Base-by-base conservation (phyloP, 768 basidiomycete genomes). In the Calvatia gigantea region DNA sequence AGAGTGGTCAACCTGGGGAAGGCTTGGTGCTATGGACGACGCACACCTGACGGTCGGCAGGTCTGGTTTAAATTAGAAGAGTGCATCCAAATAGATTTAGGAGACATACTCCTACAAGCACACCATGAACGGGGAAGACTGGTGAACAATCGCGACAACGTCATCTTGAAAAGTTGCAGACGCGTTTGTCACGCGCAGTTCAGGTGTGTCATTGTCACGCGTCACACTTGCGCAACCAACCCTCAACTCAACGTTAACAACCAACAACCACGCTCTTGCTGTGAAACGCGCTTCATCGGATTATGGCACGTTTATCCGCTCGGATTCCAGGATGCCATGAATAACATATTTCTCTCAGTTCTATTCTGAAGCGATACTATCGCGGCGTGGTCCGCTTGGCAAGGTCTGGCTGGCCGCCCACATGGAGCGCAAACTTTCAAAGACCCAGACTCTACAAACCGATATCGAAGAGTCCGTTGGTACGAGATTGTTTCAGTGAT, bases 381-480 rank as follows among this genome's bases (percentile, higher is more conserved):
- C 93, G 43, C 88, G 94, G 63, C 87, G 93, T 54, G 95, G 96
- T 41, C 92, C 96, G 3, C 78, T 99, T 35, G 96, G 94, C 32
- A 92, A 88, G 75, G 94, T 99, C 77, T 99, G 97, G 97, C 87
- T 99, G 51, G 95, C 96, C 38, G 96, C 97, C 1, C 96, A 98
- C 79, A 94, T 96, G 86, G 94, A 98, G 72, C 85, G 93, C 65
- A 98, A 98, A 76, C 85, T 99, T 65, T 94, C 91, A 62, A 99
- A 98, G 73, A 86, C 88, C 25, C 93, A 96, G 69, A 94, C 96
- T 1, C 74, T 97, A 2, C 91, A 94, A 66, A 95, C 95, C 0
- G 92, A 97, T 70, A 97, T 99, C 51, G 93, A 89, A 61, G 85
- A 98, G 68, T 90, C 91, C 52, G 93, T 96, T 62, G 91, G 92